phyloP scores from a whole-genome alignment of 805 yeast species.

The Pichia scutulata region DNA sequence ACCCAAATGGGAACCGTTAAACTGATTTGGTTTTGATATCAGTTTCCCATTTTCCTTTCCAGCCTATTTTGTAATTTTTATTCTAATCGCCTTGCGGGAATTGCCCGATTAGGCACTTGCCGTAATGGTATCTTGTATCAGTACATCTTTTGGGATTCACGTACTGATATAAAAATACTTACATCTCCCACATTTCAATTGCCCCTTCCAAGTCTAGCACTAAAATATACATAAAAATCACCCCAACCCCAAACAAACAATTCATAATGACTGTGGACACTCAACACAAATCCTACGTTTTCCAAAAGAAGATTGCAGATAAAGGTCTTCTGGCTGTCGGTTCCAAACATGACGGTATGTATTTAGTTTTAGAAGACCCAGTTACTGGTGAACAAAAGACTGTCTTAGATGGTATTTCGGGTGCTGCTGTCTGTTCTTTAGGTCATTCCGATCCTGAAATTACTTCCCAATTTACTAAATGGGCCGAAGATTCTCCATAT shows the following conservation, averaged over 20 bases:
- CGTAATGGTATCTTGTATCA: neutral
- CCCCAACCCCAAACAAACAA: neutral
- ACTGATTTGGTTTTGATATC: too few relatives aligned
- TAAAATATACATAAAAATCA: neutral
- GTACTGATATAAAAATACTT: neutral
- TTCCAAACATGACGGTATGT: slow-evolving; percentile 37
- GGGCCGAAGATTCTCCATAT: slow-evolving; percentile 28
- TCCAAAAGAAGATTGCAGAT: slow-evolving; percentile 35
- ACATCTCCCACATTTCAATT: too few relatives aligned
- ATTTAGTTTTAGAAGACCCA: slow-evolving; percentile 34
- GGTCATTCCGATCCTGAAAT: slow-evolving; percentile 36
- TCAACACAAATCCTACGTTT: slow-evolving; percentile 29
- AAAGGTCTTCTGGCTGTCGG: slow-evolving; percentile 32
- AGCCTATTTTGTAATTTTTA: neutral
- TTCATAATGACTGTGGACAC: slow-evolving; percentile 13
- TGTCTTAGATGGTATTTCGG: slow-evolving; percentile 36
- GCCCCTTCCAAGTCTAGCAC: neutral
- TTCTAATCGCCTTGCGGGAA: neutral
- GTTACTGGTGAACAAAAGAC: slow-evolving; percentile 28
- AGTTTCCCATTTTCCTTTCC: neutral
- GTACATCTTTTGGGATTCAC: neutral
- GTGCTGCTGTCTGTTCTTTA: slow-evolving; percentile 43
- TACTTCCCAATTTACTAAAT: slow-evolving; percentile 29
- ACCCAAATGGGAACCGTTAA: too few relatives aligned
- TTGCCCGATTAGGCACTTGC: neutral